phyloP scores from a whole-genome alignment of 805 yeast genomes.

The Kazachstania viticola region DNA sequence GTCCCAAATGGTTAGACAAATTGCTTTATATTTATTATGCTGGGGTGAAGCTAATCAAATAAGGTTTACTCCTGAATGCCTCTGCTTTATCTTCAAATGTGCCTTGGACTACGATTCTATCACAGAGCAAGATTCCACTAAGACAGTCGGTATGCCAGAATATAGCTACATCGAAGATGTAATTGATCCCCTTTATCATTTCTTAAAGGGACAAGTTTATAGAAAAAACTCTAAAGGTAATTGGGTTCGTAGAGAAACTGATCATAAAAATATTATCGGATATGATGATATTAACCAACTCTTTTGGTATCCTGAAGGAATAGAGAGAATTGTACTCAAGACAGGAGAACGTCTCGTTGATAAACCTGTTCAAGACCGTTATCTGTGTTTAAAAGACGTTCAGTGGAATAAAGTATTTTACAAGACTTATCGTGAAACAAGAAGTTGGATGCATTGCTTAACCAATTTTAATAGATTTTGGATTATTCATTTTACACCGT shows the following conservation, averaged over 20 bases:
- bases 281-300: conserved; percentile 85
- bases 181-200: conserved; percentile 64
- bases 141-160: conserved; percentile 30
- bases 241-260: conserved; percentile 53
- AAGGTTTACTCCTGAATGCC: conserved; percentile 81
- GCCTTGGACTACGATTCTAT: conserved; percentile 60
- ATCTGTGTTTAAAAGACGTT: conserved; percentile 39
- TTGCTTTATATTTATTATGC: conserved; percentile 57
- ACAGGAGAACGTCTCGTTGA: conserved; percentile 41
- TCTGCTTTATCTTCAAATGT: conserved; percentile 75
- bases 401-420: conserved; percentile 57
- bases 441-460: conserved; percentile 68
- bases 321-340: conserved; percentile 41
- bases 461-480: conserved; percentile 70
- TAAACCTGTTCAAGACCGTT: conserved; percentile 45
- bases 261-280: conserved; percentile 64
- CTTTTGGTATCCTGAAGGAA: conserved; percentile 71
- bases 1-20: conserved; percentile 51
- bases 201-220: conserved; percentile 57
- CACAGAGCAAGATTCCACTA: conserved; percentile 20
- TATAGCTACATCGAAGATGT: conserved; percentile 49
- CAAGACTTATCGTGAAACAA: conserved; percentile 63
- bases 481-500: conserved; percentile 62
- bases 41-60: conserved; percentile 91
- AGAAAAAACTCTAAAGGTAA: conserved; percentile 35